Evolutionary conservation across 2,329 filamentous ascomycete species (phyloP).

Genomic region (Hansfordia pulvinata): DNA sequence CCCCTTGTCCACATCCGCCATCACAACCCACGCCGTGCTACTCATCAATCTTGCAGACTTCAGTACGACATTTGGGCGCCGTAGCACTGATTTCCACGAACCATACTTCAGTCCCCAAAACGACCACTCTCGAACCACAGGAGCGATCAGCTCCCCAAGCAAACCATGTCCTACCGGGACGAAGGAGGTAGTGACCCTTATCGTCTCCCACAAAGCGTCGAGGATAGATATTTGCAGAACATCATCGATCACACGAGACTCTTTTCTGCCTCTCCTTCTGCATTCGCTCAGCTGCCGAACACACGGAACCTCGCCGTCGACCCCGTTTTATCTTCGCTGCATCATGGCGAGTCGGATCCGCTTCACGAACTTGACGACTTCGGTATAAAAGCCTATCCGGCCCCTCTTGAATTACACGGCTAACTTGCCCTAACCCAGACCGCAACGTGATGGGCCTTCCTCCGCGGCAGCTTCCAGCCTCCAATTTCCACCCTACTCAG

Average conservation of each 20-base stretch:
- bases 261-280: too few relatives aligned
- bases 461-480: neutral
- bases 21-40: too few relatives aligned
- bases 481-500: constrained; percentile 1
- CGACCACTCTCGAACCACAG: too few relatives aligned
- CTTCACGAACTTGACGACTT: constrained; percentile 11
- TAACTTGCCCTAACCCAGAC: constrained; percentile 7
- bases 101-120: too few relatives aligned
- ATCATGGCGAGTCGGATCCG: constrained; percentile 3
- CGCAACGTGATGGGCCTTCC: constrained; percentile 10
- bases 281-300: too few relatives aligned
- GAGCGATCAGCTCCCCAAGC: too few relatives aligned
- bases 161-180: constrained; percentile 11
- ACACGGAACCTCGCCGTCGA: too few relatives aligned
- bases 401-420: neutral
- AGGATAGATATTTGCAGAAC: constrained; percentile 14
- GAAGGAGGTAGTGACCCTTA: constrained; percentile 6
- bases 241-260: constrained; percentile 16
- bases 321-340: too few relatives aligned
- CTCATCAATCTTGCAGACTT: too few relatives aligned
- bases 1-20: too few relatives aligned
- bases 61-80: too few relatives aligned
- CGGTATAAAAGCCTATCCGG: constrained; percentile 8
- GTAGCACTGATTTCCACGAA: too few relatives aligned
- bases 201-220: constrained; percentile 5